A percentile compares a stretch with the other conserved stretches of the same genome.
Evolutionary conservation across 2,329 filamentous ascomycete genomes (phyloP).

Genomic region (Hymenoscyphus scutula): DNA sequence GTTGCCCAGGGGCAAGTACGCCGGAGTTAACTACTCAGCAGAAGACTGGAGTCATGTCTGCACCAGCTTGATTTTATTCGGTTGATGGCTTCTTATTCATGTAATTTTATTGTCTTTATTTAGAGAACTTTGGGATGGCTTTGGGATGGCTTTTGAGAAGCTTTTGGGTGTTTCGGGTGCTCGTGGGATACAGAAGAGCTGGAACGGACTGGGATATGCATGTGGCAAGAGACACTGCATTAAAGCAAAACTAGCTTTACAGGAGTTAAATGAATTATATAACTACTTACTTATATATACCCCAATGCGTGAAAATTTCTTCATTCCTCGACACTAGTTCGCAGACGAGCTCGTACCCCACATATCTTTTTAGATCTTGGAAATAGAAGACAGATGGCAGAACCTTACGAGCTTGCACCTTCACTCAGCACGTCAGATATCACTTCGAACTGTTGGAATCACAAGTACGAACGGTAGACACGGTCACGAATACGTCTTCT

Average conservation of each 20-base stretch:
- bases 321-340: too few species aligned
- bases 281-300: not conserved
- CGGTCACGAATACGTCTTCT: too few species aligned
- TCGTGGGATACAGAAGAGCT: not conserved
- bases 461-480: too few species aligned
- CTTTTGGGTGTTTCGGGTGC: not conserved
- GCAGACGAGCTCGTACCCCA: too few species aligned
- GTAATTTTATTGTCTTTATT: not conserved
- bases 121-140: not conserved
- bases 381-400: too few species aligned
- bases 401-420: too few species aligned
- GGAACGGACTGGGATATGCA: not conserved
- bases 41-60: slow-evolving; percentile 15
- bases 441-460: too few species aligned
- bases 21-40: slow-evolving; percentile 19
- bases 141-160: not conserved
- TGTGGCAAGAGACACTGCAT: not conserved
- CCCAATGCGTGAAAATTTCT: not conserved
- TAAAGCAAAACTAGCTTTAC: not conserved
- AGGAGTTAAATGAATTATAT: not conserved
- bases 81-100: not conserved
- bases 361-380: too few species aligned
- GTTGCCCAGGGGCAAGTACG: slow-evolving; percentile 19
- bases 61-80: not conserved
- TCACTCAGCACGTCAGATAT: too few species aligned